Evolutionary conservation across 148 eudicot species (phyloP), one percentile per base, ranked within the genome.

Genomic region (Rhododendron mucronatum): DNA sequence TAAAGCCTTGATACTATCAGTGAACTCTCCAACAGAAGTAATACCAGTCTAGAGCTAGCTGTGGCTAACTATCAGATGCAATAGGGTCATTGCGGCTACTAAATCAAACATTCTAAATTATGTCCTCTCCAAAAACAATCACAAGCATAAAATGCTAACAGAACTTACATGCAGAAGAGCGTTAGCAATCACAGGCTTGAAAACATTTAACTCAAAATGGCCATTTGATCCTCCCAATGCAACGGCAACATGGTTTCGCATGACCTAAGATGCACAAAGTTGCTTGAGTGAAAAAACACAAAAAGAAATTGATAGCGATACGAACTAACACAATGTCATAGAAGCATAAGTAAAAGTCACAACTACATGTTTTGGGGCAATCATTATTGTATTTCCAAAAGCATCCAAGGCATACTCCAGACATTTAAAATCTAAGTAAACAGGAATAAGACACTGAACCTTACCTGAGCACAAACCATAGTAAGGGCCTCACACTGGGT

Each of bases 221-320:
- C 99, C 99, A 92, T 95, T 95, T 88, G 97, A 91, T 87, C 96
- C 99, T 85, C 98, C 99, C 48, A 97, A 93, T 55, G 99, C 93
- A 88, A 95, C 82, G 45, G 96, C 99, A 78, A 97, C 99, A 79
- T 97, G 98, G 90, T 97, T 97, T 79, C 99, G 98, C 94, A 97
- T 97, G 30, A 94, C 98, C 99, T 97, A 92, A 86, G 87, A 90
- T 51, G 75, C 41, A 80, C 30, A 7, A 65, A 48, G 81, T 26
- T 71, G 16, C 23, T 78, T 21, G 82, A 67, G 59, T 78, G 53
- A 83, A 84, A 82, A 7, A 74, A 75, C 63, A 35, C 33, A 37
- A 51, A 81, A 75, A 28, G 35, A 55, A 50, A 37, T 87, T 23
- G 18, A 30, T n/a, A 48, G 63, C 8, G 41, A 83, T 8, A 26